Conservation (phyloP, 1,139 yeast genomes). For the Magnusiomyces suaveolens region DNA sequence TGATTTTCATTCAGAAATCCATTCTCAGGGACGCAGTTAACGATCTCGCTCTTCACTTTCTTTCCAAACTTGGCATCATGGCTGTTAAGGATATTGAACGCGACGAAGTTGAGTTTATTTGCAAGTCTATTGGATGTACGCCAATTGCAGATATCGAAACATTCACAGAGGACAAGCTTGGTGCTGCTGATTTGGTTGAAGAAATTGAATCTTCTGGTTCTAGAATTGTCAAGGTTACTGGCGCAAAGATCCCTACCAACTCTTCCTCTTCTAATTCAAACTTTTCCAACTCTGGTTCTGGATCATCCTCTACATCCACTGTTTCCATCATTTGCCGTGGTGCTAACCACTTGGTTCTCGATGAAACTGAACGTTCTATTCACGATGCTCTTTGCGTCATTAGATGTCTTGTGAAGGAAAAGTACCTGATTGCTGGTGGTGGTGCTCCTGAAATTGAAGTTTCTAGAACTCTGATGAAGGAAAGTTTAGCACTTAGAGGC, state of each 20-base stretch:
- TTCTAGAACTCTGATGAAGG: constrained; percentile 50
- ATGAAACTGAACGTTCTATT: constrained; percentile 88
- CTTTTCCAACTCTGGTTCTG: constrained; percentile 18
- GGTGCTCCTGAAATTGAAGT: constrained; percentile 95
- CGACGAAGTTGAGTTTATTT: constrained; percentile 89
- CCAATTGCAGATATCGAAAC: constrained; percentile 89
- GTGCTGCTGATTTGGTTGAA: constrained; percentile 84
- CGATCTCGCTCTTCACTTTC: constrained; percentile 88
- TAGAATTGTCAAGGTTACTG: constrained; percentile 65
- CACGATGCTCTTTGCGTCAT: constrained; percentile 97
- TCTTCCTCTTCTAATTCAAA: constrained; percentile 10
- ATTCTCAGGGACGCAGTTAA: constrained; percentile 95
- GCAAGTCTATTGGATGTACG: constrained; percentile 85
- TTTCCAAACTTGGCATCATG: constrained; percentile 80
- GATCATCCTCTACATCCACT: constrained; percentile 48
- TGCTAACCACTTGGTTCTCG: constrained; percentile 79
- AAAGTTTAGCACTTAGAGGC: constrained; percentile 70
- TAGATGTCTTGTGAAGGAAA: constrained; percentile 88
- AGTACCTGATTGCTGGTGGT: constrained; percentile 95
- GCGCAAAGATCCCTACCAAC: constrained; percentile 44
- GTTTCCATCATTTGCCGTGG: constrained; percentile 77
- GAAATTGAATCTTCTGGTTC: constrained; percentile 90
- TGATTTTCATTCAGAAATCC: constrained; percentile 78
- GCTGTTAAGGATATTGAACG: constrained; percentile 88
- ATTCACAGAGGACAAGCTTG: constrained; percentile 81